Evolutionary conservation across 352 stramenopile species (phyloP), one percentile per base, ranked within the genome.

Genomic region (Phytophthora capsici): DNA sequence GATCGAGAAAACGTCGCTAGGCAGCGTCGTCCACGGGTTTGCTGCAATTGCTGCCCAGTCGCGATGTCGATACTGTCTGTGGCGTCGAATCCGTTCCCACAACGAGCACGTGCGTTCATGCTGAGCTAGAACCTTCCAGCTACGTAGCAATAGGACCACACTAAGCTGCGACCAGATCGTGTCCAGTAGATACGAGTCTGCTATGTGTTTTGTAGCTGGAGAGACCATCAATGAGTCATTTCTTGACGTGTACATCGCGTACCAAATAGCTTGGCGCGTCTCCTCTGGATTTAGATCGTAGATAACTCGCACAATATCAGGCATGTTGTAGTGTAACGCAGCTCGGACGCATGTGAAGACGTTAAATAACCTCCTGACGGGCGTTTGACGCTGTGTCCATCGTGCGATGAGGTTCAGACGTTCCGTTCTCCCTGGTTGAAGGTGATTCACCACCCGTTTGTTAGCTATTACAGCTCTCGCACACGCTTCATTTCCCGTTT

Each of bases 201-300:
- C 57, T n/a, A 65, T 34, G 4, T 22, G 36, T 4, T 32, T 26
- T 6, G 51, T 2, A 17, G 25, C 38, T 10, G 47, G 46, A 37
- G 37, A 28, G n/a, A 58, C 28, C 22, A 28, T 58, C 28, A 26
- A 14, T 9, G 41, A 30, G 12, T 28, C 20, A 20, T 10, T 5
- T 38, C 44, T 51, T 22, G 50, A 9, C 26, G 48, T 65, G 26
- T 51, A 32, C 12, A 66, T 20, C 5, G 41, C 41, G 41, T 66
- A 66, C 57, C 48, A 59, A 8, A 32, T 28, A 16, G 60, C 60
- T 34, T 53, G 51, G 2, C 26, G 51, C n/a, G 52, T 53, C 26
- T 69, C 60, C 6, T 50, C 22, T 9, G 44, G 51, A 30, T 63
- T 69, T 8, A 69, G 7, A 10, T 63, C 41, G 37, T 57, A 69